Conservation (phyloP, 306 rosid species). For the Luffa aegyptiaca region DNA sequence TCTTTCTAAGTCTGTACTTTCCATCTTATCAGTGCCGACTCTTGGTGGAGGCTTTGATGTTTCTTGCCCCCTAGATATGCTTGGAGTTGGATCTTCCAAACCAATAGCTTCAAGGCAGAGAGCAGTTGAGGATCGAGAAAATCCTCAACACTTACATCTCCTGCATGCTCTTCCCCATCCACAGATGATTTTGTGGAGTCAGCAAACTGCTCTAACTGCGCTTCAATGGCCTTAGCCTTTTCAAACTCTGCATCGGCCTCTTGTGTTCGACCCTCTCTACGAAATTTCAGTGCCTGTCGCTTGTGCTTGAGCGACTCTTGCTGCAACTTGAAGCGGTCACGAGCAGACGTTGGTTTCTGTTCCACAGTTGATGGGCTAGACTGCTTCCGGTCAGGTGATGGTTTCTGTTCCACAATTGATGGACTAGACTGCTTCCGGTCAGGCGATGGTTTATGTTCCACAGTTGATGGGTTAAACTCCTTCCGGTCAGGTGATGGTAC, state of each 20-base stretch:
- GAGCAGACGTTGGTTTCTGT: conserved; percentile 53
- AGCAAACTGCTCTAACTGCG: conserved; percentile 60
- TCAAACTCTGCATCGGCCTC: conserved; percentile 88
- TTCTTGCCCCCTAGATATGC: conserved; percentile 28
- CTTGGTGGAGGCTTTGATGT: conserved; percentile 33
- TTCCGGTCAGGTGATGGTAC: conserved; percentile 26
- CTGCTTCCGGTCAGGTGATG: conserved; percentile 30
- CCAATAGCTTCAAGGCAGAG: conserved; percentile 72
- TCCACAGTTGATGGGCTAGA: conserved; percentile 18
- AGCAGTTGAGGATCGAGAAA: conserved; percentile 92
- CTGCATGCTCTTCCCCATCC: conserved; percentile 23
- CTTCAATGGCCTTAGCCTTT: conserved; percentile 80
- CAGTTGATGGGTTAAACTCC: conserved; percentile 24
- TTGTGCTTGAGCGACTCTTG: conserved; percentile 89
- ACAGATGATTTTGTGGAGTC: conserved; percentile 23
- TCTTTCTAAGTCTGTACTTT: conserved; percentile 38
- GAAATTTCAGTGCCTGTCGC: conserved; percentile 77
- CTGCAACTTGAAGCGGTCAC: conserved; percentile 95
- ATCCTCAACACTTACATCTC: conserved; percentile 62
- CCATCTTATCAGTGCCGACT: conserved; percentile 24
- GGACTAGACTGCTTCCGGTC: conserved; percentile 32
- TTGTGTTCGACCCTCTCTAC: conserved; percentile 69
- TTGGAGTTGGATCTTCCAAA: conserved; percentile 32
- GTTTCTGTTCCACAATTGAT: conserved; percentile 10
- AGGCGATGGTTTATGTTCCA: conserved; percentile 17